These are phyloP conservation scores for Arachnopeziza araneosa DNA, from an alignment of 2,329 filamentous ascomycete genomes.

Conservation along the genomic window DNA sequence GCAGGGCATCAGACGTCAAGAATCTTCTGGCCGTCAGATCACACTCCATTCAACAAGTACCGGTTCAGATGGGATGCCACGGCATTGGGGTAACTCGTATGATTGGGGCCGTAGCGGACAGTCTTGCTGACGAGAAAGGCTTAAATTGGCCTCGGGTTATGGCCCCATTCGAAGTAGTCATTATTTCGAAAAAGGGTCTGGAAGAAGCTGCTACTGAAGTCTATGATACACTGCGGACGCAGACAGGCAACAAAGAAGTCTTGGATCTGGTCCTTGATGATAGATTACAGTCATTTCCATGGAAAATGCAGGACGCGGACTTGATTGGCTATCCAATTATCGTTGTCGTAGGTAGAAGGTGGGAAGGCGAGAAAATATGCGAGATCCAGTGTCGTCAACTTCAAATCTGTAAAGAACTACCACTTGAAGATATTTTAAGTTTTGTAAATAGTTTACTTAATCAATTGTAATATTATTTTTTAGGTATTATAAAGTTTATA, in stretches of 20 bases:
- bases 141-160: slow-evolving; percentile 85
- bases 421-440: slow-evolving; percentile 13
- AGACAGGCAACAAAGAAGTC: neutral
- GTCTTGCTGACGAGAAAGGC: slow-evolving; percentile 64
- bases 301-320: slow-evolving; percentile 90
- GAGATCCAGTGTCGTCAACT: slow-evolving; percentile 31
- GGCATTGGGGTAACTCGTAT: slow-evolving; percentile 91
- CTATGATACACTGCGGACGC: slow-evolving; percentile 52
- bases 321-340: slow-evolving; percentile 82
- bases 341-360: slow-evolving; percentile 70
- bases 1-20: slow-evolving; percentile 4
- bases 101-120: slow-evolving; percentile 78
- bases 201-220: slow-evolving; percentile 48
- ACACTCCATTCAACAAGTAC: slow-evolving; percentile 32
- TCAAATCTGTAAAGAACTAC: slow-evolving; percentile 18
- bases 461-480: slow-evolving; percentile 10
- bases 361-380: slow-evolving; percentile 37
- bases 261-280: slow-evolving; percentile 73
- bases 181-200: slow-evolving; percentile 50
- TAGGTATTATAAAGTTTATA: neutral
- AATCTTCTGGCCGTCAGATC: neutral
- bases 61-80: slow-evolving; percentile 92
- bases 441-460: slow-evolving; percentile 17
- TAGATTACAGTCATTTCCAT: slow-evolving; percentile 59
- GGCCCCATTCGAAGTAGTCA: slow-evolving; percentile 73